Base-by-base conservation (phyloP, 176 grass and related monocot species). In the Eragrostis curvula region DNA sequence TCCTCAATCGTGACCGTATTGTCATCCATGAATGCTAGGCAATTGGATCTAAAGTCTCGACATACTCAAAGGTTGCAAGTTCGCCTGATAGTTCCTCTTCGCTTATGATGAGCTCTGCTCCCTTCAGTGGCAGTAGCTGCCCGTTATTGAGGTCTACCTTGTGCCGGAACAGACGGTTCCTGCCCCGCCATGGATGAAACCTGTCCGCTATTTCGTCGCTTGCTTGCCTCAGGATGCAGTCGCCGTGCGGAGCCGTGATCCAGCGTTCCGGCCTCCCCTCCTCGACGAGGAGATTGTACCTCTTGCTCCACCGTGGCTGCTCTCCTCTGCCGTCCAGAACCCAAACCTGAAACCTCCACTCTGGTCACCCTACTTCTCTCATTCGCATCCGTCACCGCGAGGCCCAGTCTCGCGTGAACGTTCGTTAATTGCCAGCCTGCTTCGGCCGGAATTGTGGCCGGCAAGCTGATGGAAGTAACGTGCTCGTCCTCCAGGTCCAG, bases 321-420 rank as follows among this genome's bases (percentile, higher is more conserved):
- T 27, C 41, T 1, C 41, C 20, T 13, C 41, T 14, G 2, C 6
- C 44, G 0, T 71, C 44, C 24, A 49, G 44, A 2, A 71, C 24
- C 67, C 68, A 71, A 23, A 80, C 66, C 66, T 81, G n/a, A n/a
- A n/a, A 80, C 66, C 66, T 81, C 52, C 9, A n/a, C 23, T 29
- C 23, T 70, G 18, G 52, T 56, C 24, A 7, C 8, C 24, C 1
- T 0, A 14, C 3, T 18, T 18, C 2, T 51, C 15, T 0, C 4
- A 51, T 0, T 51, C 15, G 0, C 4, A 51, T 51, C 15, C 21
- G 21, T 63, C 18, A 49, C 55, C 41, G 43, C 53, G 3, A 28
- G 2, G 43, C 43, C 43, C 0, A 73, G 45, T 3, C 44, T 70
- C 0, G 43, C 44, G 23, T 49, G 23, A 14, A 71, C 44, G 68